Percentiles rank a stretch among this genome's conserved stretches.
These are phyloP conservation scores for Candida odintsovae DNA, from an alignment of 805 yeast species.

Conservation along the genomic window DNA sequence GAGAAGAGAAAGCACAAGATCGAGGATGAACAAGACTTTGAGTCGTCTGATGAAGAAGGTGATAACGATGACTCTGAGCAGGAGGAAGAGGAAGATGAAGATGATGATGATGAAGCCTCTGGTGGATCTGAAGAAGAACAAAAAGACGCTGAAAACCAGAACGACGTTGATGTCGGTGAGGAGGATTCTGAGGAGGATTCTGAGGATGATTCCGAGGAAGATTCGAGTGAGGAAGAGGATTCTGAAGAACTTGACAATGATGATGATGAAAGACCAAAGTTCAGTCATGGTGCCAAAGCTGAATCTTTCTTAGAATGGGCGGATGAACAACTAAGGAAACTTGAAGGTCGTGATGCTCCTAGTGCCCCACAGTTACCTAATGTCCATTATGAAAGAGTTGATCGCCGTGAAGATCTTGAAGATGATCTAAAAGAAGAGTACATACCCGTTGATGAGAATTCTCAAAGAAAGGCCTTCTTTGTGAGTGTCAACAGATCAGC, in stretches of 20 bases:
- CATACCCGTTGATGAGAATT: conserved; percentile 48
- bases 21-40: conserved; percentile 63
- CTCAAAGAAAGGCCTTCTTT: conserved; percentile 52
- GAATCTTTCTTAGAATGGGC: conserved; percentile 87
- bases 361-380: conserved; percentile 33
- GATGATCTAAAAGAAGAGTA: conserved; percentile 63
- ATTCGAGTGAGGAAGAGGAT: conserved; percentile 28
- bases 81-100: conserved; percentile 25
- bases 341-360: conserved; percentile 54
- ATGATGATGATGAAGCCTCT: conserved; percentile 7
- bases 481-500: conserved; percentile 63
- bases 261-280: conserved; percentile 28
- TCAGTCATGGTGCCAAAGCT: conserved; percentile 44
- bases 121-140: conserved; percentile 3
- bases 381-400: conserved; percentile 44
- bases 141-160: conserved; percentile 7
- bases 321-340: conserved; percentile 55
- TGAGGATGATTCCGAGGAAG: conserved; percentile 29
- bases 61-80: no score
- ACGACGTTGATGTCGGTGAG: conserved; percentile 13
- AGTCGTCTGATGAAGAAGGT: conserved; percentile 27
- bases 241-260: conserved; percentile 26
- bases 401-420: conserved; percentile 66
- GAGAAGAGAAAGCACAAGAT: conserved; percentile 37
- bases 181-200: conserved; percentile 20